Evolutionary conservation across 495 filamentous ascomycete genomes (phyloP).

Genomic region (Ascodesmis nigricans): DNA sequence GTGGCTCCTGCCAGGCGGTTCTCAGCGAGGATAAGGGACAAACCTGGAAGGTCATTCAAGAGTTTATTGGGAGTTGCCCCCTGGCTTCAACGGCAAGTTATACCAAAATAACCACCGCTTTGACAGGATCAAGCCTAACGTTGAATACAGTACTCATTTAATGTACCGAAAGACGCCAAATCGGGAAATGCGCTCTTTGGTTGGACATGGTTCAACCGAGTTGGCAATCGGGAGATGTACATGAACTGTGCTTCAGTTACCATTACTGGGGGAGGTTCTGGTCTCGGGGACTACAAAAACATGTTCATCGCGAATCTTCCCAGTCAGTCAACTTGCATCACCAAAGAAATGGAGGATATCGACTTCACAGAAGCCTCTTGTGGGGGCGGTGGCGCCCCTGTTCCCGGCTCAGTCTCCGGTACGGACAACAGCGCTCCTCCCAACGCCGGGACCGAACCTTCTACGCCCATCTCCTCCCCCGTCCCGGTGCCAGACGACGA

Average conservation of each 20-base stretch:
- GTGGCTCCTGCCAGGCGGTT: constrained; percentile 42
- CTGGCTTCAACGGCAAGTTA: no score
- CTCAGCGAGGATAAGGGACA: constrained; percentile 40
- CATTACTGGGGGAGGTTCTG: constrained; percentile 26
- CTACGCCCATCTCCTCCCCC: no score
- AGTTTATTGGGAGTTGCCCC: constrained; percentile 41
- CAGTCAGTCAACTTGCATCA: not conserved
- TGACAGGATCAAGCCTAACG: no score
- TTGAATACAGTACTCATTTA: constrained; percentile 48
- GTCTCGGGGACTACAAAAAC: constrained; percentile 8
- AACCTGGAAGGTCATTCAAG: constrained; percentile 43
- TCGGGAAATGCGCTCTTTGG: constrained; percentile 26
- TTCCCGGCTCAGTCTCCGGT: no score
- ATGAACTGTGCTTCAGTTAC: constrained; percentile 36
- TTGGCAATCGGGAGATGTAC: constrained; percentile 39
- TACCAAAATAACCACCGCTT: not conserved
- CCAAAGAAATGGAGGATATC: constrained; percentile 4
- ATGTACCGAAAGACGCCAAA: constrained; percentile 33
- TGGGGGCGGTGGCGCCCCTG: no score
- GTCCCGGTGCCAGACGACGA: no score
- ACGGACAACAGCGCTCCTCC: no score
- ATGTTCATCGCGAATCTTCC: constrained; percentile 15
- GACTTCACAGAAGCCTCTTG: no score
- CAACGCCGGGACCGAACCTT: no score
- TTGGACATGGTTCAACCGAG: constrained; percentile 39